These are phyloP conservation scores for Mycena galericulata DNA, from an alignment of 768 basidiomycete genomes.

Conservation along the genomic window DNA sequence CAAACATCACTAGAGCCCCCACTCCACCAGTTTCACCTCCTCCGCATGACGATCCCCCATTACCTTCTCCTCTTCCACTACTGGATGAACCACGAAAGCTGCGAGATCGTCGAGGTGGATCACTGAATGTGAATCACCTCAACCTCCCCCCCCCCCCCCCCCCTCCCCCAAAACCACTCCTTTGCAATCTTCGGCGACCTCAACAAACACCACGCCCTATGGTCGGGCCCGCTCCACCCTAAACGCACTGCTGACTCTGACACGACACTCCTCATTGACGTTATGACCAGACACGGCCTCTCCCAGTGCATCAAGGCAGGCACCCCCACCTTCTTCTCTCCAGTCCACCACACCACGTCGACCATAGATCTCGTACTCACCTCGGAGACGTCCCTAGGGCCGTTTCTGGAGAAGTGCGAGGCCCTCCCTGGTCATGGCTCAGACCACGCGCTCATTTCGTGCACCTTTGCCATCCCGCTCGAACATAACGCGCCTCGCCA, in stretches of 20 bases:
- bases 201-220: conserved; percentile 2
- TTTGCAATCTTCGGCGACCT: background rate
- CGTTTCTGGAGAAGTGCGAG: background rate
- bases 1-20: too few relatives aligned
- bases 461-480: background rate
- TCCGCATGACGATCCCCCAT: too few relatives aligned
- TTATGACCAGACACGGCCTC: background rate
- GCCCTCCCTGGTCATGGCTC: conserved; percentile 3
- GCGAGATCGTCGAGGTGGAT: too few relatives aligned
- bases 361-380: conserved; percentile 1
- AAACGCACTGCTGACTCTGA: background rate
- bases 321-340: conserved; percentile 1
- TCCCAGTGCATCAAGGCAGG: background rate
- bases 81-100: too few relatives aligned
- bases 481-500: background rate
- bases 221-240: conserved; percentile 5
- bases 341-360: conserved; percentile 12
- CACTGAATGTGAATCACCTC: too few relatives aligned
- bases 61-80: too few relatives aligned
- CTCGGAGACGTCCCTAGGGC: background rate
- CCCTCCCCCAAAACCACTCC: background rate
- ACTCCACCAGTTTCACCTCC: too few relatives aligned
- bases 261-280: background rate
- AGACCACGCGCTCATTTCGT: background rate
- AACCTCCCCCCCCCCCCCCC: background rate